Evolutionary conservation across 2,329 filamentous ascomycete species (phyloP).

Genomic region (Trichophyton rubrum): DNA sequence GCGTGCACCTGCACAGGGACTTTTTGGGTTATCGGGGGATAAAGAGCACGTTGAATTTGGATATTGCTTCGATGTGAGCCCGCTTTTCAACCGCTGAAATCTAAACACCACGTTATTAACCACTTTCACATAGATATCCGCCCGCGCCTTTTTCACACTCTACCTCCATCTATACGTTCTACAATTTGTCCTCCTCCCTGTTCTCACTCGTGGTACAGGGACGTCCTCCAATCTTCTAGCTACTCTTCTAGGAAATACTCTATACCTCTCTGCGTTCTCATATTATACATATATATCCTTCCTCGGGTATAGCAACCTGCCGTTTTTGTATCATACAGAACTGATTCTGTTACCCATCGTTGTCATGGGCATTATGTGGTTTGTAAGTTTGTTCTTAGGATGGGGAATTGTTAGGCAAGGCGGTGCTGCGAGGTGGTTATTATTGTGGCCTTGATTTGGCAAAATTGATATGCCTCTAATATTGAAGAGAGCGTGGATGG

Average conservation of each 20-base stretch:
- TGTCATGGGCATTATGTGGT: conserved; percentile 48
- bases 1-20: conserved; percentile 37
- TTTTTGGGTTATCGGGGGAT: conserved; percentile 45
- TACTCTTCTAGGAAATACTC: conserved; percentile 50
- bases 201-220: conserved; percentile 34
- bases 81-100: neutral
- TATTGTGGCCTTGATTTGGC: conserved; percentile 27
- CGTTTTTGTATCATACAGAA: conserved; percentile 55
- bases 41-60: conserved; percentile 55
- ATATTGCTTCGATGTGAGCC: conserved; percentile 53
- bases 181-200: conserved; percentile 54
- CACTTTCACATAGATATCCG: conserved; percentile 40
- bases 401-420: conserved; percentile 36
- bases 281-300: conserved; percentile 60
- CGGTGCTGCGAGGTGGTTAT: conserved; percentile 30
- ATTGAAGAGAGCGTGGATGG: neutral
- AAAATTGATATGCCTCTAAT: neutral
- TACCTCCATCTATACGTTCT: conserved; percentile 56
- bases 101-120: neutral
- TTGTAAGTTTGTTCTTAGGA: conserved; percentile 37
- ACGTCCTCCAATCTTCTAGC: conserved; percentile 36
- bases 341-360: conserved; percentile 50
- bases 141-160: conserved; percentile 54
- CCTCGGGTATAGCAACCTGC: conserved; percentile 55
- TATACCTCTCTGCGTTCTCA: conserved; percentile 52